Base-by-base conservation (phyloP, 176 grass and related monocot genomes). In the Aegilops sharonensis region DNA sequence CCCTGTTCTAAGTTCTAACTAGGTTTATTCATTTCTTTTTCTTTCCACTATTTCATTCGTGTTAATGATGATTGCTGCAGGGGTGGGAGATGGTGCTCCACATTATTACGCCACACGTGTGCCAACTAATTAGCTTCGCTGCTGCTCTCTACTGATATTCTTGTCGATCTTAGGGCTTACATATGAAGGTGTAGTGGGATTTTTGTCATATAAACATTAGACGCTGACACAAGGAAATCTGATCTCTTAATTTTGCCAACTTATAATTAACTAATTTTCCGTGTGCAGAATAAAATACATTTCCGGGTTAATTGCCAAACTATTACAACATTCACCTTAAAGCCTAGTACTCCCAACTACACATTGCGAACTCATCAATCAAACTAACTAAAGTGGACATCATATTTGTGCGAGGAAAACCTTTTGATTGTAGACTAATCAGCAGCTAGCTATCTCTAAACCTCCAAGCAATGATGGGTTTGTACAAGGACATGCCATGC, bases 31-130 rank as follows among this genome's bases (percentile, higher is more conserved):
- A 23, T 3, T 40, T 50, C 47, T 30, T 21, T 52, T 25, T 37
- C 52, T 37, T 43, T 71, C 47, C 74, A 56, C 43, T 90, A 34
- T 64, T 83, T 23, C 34, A 34, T 83, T 74, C 59, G 74, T 83
- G 18, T 78, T 65, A 57, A 74, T 24, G 12, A 87, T 91, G 85
- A 87, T 87, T 91, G 85, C 60, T 84, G 45, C 75, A 68, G 59
- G 59, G 24, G 50, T 86, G 81, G 45, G 85, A 29, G 76, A 84
- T 84, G 61, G 85, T 91, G 85, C 68, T 80, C 11, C 85, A 63
- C 81, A 87, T 87, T 87, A 91, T 91, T 91, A 64, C 47, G 11
- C 2, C 66, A 69, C 81, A 87, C 89, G 68, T 91, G 81, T 84
- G 81, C 80, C 75, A 84, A 81, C 85, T 80, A 78, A 43, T 81